Percentiles rank a stretch among this genome's conserved stretches.
Evolutionary conservation across 768 basidiomycete genomes (phyloP).

Genomic region (Epithele typhae): DNA sequence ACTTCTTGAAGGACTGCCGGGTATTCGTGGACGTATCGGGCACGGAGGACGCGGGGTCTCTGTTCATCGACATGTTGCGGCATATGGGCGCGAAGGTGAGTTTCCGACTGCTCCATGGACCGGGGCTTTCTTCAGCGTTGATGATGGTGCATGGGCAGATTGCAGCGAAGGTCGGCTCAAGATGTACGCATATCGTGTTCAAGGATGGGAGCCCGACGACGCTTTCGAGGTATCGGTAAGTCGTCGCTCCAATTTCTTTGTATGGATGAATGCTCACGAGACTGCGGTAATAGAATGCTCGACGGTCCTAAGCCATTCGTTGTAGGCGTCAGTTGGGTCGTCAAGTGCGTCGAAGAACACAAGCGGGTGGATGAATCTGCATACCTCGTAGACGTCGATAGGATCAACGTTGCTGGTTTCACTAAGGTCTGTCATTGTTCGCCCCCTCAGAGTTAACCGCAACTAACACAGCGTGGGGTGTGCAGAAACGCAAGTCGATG

Average conservation of each 20-base stretch:
- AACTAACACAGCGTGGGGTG: background rate
- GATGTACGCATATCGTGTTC: constrained; percentile 80
- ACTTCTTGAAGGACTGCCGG: constrained; percentile 65
- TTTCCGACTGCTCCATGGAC: background rate
- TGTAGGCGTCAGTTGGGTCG: constrained; percentile 87
- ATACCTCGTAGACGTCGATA: constrained; percentile 60
- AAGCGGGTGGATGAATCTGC: constrained; percentile 57
- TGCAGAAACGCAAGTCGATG: constrained; percentile 72
- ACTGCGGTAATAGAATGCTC: constrained; percentile 40
- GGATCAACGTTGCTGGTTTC: constrained; percentile 50
- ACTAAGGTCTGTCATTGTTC: constrained; percentile 47
- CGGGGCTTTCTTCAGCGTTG: background rate
- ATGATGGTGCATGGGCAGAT: constrained; percentile 39
- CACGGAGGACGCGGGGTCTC: constrained; percentile 66
- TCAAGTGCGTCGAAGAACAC: constrained; percentile 75
- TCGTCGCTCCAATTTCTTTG: constrained; percentile 2
- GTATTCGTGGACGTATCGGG: constrained; percentile 83
- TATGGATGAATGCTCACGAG: background rate
- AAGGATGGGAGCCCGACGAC: constrained; percentile 81
- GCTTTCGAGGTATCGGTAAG: constrained; percentile 63
- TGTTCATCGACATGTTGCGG: constrained; percentile 82
- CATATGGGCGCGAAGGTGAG: constrained; percentile 77
- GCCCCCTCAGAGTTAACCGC: background rate
- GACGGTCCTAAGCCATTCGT: constrained; percentile 67
- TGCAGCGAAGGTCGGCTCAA: constrained; percentile 59